phyloP scores from a whole-genome alignment of 192 early-diverging fungal genomes.

The Lunasporangiospora selenospora region DNA sequence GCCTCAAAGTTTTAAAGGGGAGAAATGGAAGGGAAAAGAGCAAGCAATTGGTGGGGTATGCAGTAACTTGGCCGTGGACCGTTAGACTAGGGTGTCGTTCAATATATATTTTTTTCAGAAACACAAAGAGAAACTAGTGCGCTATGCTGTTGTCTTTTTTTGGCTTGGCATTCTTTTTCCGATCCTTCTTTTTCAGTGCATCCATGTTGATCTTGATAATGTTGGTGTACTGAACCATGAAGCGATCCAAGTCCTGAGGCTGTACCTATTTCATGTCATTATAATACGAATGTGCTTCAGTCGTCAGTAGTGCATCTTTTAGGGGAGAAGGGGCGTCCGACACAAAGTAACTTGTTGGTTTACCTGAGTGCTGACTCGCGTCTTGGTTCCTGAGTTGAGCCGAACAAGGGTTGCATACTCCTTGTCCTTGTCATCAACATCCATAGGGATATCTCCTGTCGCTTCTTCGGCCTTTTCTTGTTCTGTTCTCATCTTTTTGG shows the following conservation, averaged over 20 bases:
- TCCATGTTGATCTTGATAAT: slow-evolving; percentile 48
- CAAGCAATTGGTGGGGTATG: too few species aligned
- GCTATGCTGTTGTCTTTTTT: slow-evolving; percentile 11
- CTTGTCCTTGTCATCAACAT: slow-evolving; percentile 19
- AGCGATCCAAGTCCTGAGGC: slow-evolving; percentile 44
- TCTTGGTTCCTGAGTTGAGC: slow-evolving; percentile 24
- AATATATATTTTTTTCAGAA: background rate
- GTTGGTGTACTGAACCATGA: slow-evolving; percentile 48
- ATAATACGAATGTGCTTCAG: background rate
- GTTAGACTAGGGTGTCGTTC: too few species aligned
- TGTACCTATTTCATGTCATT: slow-evolving; percentile 26
- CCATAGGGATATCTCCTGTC: slow-evolving; percentile 28
- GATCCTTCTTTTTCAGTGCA: slow-evolving; percentile 45
- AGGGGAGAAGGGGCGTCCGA: too few species aligned
- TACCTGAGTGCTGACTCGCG: slow-evolving; percentile 39
- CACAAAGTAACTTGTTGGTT: background rate
- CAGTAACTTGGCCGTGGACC: too few species aligned
- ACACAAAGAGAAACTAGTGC: background rate
- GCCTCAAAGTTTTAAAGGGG: slow-evolving; percentile 26
- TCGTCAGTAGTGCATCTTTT: too few species aligned
- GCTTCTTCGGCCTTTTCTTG: slow-evolving; percentile 18
- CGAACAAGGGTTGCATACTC: slow-evolving; percentile 42
- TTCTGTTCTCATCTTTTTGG: slow-evolving; percentile 34
- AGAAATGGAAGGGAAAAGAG: too few species aligned
- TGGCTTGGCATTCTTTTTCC: slow-evolving; percentile 43